These are phyloP conservation scores for Tricholomella constricta DNA, from an alignment of 768 basidiomycete genomes.

Conservation along the genomic window DNA sequence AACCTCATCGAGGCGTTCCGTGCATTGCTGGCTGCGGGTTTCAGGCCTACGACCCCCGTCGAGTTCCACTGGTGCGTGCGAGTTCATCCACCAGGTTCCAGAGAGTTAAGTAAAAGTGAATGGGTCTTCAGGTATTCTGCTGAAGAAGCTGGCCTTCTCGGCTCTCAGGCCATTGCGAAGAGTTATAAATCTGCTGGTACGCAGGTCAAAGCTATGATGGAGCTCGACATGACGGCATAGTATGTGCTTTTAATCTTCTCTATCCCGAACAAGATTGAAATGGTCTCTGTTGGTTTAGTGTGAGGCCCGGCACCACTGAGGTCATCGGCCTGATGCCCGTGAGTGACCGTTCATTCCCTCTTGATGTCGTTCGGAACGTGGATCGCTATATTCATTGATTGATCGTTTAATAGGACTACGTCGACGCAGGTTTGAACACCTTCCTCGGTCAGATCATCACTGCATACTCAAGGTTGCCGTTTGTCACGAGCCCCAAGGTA, in stretches of 20 bases:
- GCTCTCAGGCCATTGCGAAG: conserved; percentile 47
- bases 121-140: conserved; percentile 27
- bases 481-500: conserved; percentile 42
- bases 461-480: conserved; percentile 43
- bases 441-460: conserved; percentile 45
- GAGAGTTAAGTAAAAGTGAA: too few relatives aligned
- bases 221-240: conserved; percentile 53
- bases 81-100: too few relatives aligned
- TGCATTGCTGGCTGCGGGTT: conserved; percentile 41
- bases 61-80: conserved; percentile 53
- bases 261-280: background rate
- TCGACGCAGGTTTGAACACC: conserved; percentile 36
- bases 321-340: conserved; percentile 38
- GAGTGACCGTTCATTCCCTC: background rate
- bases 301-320: conserved; percentile 43
- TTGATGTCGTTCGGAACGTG: background rate
- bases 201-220: conserved; percentile 42
- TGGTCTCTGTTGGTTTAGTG: conserved; percentile 33
- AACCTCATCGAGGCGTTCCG: conserved; percentile 48
- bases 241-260: conserved; percentile 15
- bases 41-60: conserved; percentile 41
- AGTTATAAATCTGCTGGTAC: conserved; percentile 43
- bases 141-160: conserved; percentile 52
- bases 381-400: background rate
- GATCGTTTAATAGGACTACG: conserved; percentile 25